phyloP scores from a whole-genome alignment of 306 rosid species.

The Notholithocarpus densiflorus region DNA sequence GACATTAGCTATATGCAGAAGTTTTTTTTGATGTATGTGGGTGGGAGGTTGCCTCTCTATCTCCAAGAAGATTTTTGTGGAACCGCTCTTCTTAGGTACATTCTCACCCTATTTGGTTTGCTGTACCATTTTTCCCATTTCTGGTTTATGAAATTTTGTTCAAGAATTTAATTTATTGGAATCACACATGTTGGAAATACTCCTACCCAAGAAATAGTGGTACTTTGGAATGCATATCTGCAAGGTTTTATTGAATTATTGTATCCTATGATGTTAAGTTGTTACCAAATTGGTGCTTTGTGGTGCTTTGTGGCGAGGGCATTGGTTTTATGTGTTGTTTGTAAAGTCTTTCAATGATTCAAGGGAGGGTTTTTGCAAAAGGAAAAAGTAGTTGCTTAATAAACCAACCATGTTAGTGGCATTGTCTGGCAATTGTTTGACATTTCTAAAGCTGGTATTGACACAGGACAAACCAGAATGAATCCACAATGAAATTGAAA shows the following conservation, averaged over 20 bases:
- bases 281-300: background rate
- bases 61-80: slow-evolving; percentile 95
- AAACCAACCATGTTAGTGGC: background rate
- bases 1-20: slow-evolving; percentile 86
- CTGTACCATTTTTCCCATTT: background rate
- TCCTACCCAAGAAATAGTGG: background rate
- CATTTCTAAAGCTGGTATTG: background rate
- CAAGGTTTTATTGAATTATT: background rate
- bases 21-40: slow-evolving; percentile 86
- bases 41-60: slow-evolving; percentile 85
- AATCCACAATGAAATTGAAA: no score
- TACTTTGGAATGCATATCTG: background rate
- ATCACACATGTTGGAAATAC: background rate
- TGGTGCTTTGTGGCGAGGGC: background rate
- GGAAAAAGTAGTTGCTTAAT: background rate
- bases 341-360: background rate
- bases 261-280: background rate
- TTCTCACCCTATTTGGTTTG: background rate
- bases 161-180: background rate
- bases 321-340: background rate
- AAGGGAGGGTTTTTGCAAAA: background rate
- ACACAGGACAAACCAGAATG: no score
- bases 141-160: background rate
- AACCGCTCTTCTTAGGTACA: slow-evolving; percentile 81
- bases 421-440: background rate